A percentile compares a stretch with the other conserved stretches of the same genome.
These are phyloP conservation scores for Kazachstania martiniae DNA, from an alignment of 805 yeast genomes.

Conservation along the genomic window DNA sequence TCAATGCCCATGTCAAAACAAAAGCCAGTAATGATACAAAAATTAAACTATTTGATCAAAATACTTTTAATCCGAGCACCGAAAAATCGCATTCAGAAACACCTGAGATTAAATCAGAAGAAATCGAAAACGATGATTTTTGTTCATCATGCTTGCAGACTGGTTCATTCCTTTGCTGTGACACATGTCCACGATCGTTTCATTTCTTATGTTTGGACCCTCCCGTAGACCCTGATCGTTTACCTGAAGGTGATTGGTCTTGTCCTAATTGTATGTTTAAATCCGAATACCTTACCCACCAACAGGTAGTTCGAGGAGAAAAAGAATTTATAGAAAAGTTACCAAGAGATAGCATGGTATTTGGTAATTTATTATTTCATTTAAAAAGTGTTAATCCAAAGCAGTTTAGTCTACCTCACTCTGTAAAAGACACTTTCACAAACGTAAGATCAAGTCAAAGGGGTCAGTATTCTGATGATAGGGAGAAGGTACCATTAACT, in stretches of 20 bases:
- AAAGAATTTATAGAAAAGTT: slow-evolving; percentile 9
- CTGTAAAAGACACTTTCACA: slow-evolving; percentile 58
- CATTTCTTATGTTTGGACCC: slow-evolving; percentile 90
- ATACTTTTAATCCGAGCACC: slow-evolving; percentile 10
- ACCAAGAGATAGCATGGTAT: slow-evolving; percentile 25
- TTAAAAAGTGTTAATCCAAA: slow-evolving; percentile 52
- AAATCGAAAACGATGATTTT: slow-evolving; percentile 63
- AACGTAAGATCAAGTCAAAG: slow-evolving; percentile 55
- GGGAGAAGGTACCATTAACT: slow-evolving; percentile 34
- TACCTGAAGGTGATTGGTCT: slow-evolving; percentile 87
- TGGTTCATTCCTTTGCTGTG: slow-evolving; percentile 89
- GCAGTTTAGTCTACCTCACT: slow-evolving; percentile 56
- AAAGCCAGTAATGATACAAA: slow-evolving; percentile 6
- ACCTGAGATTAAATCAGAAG: slow-evolving; percentile 24
- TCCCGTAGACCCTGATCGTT: slow-evolving; percentile 59
- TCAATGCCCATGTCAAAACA: slow-evolving; percentile 8
- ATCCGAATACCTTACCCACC: slow-evolving; percentile 21
- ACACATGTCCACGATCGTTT: slow-evolving; percentile 82
- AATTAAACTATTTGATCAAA: slow-evolving; percentile 35
- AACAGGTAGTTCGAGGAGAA: slow-evolving; percentile 13
- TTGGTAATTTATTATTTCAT: slow-evolving; percentile 48
- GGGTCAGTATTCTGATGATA: slow-evolving; percentile 63
- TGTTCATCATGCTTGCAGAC: slow-evolving; percentile 86
- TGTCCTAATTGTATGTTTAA: slow-evolving; percentile 64
- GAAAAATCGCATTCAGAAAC: background rate